Evolutionary conservation across 345 rosid genomes (phyloP), one percentile per base, ranked within the genome.

Genomic region (Salix koriyanagi): DNA sequence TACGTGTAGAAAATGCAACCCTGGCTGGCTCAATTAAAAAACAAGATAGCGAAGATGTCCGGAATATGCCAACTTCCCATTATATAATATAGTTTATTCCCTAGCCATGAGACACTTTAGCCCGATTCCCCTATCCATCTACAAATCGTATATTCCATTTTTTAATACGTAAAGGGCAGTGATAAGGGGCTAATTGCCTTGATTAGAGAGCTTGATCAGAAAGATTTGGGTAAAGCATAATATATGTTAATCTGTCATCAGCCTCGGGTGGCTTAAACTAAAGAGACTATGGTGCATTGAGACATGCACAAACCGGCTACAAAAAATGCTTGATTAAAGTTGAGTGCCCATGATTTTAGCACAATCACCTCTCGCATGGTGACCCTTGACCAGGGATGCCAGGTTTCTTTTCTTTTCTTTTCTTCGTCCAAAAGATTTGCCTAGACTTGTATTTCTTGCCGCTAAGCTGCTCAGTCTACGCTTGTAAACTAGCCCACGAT

Each of bases 71-170:
- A 65, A 62, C 75, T 79, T 11, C 42, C 15, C 34, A 64, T 23
- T 13, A 34, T 48, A 44, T 7, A 34, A 36, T 26, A 44, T 69
- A 42, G 14, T 10, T 44, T 21, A 28, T 26, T 70, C 46, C 46
- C 36, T 25, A 11, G 26, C 61, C 71, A 75, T 2, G 12, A 65
- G 79, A 75, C 79, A 28, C 52, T 32, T 54, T 70, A 25, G 71
- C 64, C 46, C 14, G 79, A 80, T 80, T 64, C 79, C 79, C 83
- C 76, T 58, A 78, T 54, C 32, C 1, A n/a, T 76, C 75, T 70
- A 75, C 76, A 75, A 28, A 18, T 64, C 67, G 26, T 65, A 62
- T 41, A 28, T 75, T 69, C 58, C 52, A 15, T 56, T 58, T 66
- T 9, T 7, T 72, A 25, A 56, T 72, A 66, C 54, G 26, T 54